Percentiles rank a stretch among this genome's conserved stretches.
Evolutionary conservation across 768 basidiomycete species (phyloP).

Genomic region (Trametes punicea): DNA sequence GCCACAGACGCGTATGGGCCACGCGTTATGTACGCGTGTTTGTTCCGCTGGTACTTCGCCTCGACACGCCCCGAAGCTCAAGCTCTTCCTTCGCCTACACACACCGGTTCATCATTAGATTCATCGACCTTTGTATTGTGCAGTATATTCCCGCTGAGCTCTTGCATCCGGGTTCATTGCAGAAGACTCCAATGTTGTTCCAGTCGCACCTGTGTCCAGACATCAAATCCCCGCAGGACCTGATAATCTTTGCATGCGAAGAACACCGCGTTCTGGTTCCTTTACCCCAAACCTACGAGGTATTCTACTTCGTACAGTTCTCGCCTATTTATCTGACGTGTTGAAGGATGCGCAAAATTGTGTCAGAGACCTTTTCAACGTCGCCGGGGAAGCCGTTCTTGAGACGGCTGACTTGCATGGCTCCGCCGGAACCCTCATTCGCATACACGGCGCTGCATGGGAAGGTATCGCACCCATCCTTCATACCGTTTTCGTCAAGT

Average conservation of each 20-base stretch:
- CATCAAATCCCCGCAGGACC: conserved; percentile 11
- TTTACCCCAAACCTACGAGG: conserved; percentile 15
- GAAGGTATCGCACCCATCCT: conserved; percentile 15
- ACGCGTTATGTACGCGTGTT: not conserved
- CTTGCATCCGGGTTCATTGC: too few species aligned
- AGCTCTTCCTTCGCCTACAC: not conserved
- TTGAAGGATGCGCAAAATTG: conserved; percentile 7
- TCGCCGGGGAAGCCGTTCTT: conserved; percentile 7
- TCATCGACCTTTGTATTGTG: not conserved
- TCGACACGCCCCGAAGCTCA: not conserved
- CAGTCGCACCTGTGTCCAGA: conserved; percentile 2
- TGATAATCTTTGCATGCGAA: conserved; percentile 14
- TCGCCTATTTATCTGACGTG: not conserved
- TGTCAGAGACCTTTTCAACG: conserved; percentile 6
- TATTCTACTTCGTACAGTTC: not conserved
- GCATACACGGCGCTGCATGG: conserved; percentile 19
- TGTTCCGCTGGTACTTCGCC: not conserved
- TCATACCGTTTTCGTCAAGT: conserved; percentile 1
- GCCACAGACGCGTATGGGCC: not conserved
- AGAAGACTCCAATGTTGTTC: conserved; percentile 16
- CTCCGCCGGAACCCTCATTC: not conserved
- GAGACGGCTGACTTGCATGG: conserved; percentile 14
- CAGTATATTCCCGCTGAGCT: not conserved
- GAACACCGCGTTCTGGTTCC: conserved; percentile 14
- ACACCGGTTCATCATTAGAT: not conserved